A percentile compares a stretch with the other conserved stretches of the same genome.
Conservation (phyloP, 73 alveolate genomes). For the Effrenium voratum region DNA sequence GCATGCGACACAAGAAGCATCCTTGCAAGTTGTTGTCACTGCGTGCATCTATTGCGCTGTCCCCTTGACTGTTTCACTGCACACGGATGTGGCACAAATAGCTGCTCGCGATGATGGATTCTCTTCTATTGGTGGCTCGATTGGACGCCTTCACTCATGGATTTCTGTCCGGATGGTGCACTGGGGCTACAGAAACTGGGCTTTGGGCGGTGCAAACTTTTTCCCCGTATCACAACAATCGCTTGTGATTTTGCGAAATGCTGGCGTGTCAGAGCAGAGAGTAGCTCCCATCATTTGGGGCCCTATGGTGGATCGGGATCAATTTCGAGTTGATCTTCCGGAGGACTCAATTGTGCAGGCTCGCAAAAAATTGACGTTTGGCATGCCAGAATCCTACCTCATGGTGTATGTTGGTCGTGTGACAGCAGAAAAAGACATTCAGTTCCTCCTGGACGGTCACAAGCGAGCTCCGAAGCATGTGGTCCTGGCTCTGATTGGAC, state of each 20-base stretch:
- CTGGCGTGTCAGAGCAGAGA: slow-evolving; percentile 88
- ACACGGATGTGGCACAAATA: slow-evolving; percentile 86
- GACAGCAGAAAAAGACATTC: slow-evolving; percentile 80
- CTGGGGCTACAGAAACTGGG: slow-evolving; percentile 92
- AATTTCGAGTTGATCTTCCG: slow-evolving; percentile 70
- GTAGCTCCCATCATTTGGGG: slow-evolving; percentile 90
- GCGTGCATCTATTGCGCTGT: slow-evolving; percentile 28
- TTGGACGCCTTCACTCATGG: slow-evolving; percentile 66
- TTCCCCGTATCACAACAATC: slow-evolving; percentile 90
- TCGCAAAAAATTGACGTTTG: slow-evolving; percentile 67
- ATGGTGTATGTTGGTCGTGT: slow-evolving; percentile 86
- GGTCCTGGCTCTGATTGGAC: slow-evolving; percentile 77
- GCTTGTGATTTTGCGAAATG: slow-evolving; percentile 71
- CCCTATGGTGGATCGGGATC: slow-evolving; percentile 87
- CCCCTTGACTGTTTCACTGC: slow-evolving; percentile 60
- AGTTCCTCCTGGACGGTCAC: slow-evolving; percentile 64
- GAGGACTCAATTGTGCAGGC: slow-evolving; percentile 30
- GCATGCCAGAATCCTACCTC: slow-evolving; percentile 3
- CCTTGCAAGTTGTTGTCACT: slow-evolving; percentile 53
- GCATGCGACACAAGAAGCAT: slow-evolving; percentile 88
- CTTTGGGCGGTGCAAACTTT: slow-evolving; percentile 56
- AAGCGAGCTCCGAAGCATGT: slow-evolving; percentile 83
- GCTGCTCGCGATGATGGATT: slow-evolving; percentile 70
- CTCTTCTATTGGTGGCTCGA: slow-evolving; percentile 23
- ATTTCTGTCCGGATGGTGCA: slow-evolving; percentile 1